Base-by-base conservation (phyloP, 148 eudicot genomes). In the Rhododendron griersonianum region DNA sequence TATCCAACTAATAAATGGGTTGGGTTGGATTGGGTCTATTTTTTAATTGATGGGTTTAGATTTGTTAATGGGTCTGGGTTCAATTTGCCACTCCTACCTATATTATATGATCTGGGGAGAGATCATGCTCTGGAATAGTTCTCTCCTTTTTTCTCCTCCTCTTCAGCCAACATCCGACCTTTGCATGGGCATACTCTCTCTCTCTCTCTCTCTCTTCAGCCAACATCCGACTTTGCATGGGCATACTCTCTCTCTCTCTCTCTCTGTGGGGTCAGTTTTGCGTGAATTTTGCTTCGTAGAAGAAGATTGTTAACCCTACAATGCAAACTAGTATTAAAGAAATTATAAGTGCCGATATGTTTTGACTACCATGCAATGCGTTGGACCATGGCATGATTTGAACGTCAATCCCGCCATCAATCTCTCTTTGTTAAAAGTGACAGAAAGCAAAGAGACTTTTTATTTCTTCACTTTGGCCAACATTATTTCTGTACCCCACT, bases 361-460 rank as follows among this genome's bases (percentile, higher is more conserved):
- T 25, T 69, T 28, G 75, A 69, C 37, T 69, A 9, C 13, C 7
- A 23, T 65, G 71, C 76, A 71, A 23, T n/a, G 71, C 76, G 14
- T 33, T 71, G 37, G 19, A 11, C 74, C 28, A 71, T 5, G 0
- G 15, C 76, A 21, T 67, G 74, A 25, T 83, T 92, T 85, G 83
- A 92, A 89, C 90, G 93, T 51, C 89, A 92, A 90, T 92, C 89
- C 88, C 92, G 94, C 92, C 92, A 86, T 87, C 81, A 85, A 85
- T 89, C 81, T 86, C 86, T 86, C 79, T 63, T 39, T 35, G 13
- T 63, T 11, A 37, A 55, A 4, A 3, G 25, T 4, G 21, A 25
- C 37, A 18, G 10, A 51, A 80, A 50, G 39, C 11, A 80, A 80
- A 53, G 23, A 33, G 23, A 80, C 63, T 50, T 53, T 14, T 35